A percentile compares a stretch with the other conserved stretches of the same genome.
Evolutionary conservation across 1,284 basidiomycete species (phyloP).

Genomic region (Puccinia horiana): DNA sequence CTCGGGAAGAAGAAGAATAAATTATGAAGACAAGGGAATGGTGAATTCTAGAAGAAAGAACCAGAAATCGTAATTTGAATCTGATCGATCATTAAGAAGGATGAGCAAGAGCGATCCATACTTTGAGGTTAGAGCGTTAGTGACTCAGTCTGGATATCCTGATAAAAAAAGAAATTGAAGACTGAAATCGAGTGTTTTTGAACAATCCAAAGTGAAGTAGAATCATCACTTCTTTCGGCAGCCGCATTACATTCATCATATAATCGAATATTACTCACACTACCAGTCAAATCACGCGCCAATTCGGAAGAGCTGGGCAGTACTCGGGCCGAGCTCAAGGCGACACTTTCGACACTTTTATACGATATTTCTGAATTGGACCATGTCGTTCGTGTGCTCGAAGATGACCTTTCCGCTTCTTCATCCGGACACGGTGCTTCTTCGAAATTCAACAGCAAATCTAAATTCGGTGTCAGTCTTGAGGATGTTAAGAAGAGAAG

Average conservation of each 20-base stretch:
- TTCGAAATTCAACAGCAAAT: not conserved
- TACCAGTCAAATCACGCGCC: conserved; percentile 1
- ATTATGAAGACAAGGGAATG: conserved; percentile 9
- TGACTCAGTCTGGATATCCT: not conserved
- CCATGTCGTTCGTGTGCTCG: conserved; percentile 26
- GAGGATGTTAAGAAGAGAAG: conserved; percentile 27
- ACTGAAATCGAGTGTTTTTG: not conserved
- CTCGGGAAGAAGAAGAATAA: not conserved
- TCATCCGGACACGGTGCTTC: not conserved
- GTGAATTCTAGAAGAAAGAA: not conserved
- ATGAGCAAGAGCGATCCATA: conserved; percentile 41
- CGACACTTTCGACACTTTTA: conserved; percentile 10
- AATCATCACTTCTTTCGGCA: conserved; percentile 38
- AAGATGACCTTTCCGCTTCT: conserved; percentile 14
- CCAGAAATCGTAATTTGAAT: not conserved
- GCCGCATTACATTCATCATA: conserved; percentile 35
- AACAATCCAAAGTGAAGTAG: conserved; percentile 24
- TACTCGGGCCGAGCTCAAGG: conserved; percentile 8
- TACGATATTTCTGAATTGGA: conserved; percentile 41
- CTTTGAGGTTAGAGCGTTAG: conserved; percentile 46
- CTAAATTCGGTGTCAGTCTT: conserved; percentile 29
- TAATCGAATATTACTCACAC: conserved; percentile 36
- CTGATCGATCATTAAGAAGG: too few species aligned
- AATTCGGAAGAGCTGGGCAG: conserved; percentile 8
- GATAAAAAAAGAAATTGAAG: not conserved